A percentile compares a stretch with the other conserved stretches of the same genome.
Evolutionary conservation across 129 eudicot genomes (phyloP).

Genomic region (Arctium lappa): DNA sequence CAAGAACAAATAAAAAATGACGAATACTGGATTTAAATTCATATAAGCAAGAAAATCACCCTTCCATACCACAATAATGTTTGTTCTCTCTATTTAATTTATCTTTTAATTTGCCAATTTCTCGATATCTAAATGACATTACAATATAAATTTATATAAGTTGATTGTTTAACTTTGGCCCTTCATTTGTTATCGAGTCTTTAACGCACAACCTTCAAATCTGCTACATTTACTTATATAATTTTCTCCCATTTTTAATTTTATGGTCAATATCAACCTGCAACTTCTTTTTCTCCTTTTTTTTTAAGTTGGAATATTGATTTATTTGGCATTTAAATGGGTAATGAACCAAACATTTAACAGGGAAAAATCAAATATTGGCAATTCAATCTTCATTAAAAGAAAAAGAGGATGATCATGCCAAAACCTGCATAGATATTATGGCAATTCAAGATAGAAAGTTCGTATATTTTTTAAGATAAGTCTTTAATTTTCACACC

Average conservation of each 20-base stretch:
- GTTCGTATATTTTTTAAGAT: not conserved
- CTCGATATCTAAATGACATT: too few relatives aligned
- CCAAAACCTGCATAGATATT: not conserved
- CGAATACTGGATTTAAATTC: too few relatives aligned
- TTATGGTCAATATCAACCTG: not conserved
- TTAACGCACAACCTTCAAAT: too few relatives aligned
- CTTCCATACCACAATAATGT: too few relatives aligned
- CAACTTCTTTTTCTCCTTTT: not conserved
- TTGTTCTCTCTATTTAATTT: too few relatives aligned
- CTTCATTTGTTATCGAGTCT: too few relatives aligned
- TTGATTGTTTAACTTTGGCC: too few relatives aligned
- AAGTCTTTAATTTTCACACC: not conserved
- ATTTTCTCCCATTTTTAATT: not conserved
- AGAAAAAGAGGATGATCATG: not conserved
- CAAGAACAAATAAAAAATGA: too few relatives aligned
- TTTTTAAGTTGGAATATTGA: not conserved
- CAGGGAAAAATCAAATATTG: not conserved
- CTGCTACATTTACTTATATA: too few relatives aligned
- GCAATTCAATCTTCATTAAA: not conserved
- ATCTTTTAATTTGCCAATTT: too few relatives aligned
- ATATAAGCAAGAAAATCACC: too few relatives aligned
- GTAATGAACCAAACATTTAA: constrained; percentile 12
- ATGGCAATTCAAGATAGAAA: not conserved
- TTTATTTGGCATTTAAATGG: not conserved
- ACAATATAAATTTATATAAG: too few relatives aligned